A percentile compares a stretch with the other conserved stretches of the same genome.
phyloP scores from a whole-genome alignment of 192 early-diverging fungal species.

The Chytriomyces sp. region DNA sequence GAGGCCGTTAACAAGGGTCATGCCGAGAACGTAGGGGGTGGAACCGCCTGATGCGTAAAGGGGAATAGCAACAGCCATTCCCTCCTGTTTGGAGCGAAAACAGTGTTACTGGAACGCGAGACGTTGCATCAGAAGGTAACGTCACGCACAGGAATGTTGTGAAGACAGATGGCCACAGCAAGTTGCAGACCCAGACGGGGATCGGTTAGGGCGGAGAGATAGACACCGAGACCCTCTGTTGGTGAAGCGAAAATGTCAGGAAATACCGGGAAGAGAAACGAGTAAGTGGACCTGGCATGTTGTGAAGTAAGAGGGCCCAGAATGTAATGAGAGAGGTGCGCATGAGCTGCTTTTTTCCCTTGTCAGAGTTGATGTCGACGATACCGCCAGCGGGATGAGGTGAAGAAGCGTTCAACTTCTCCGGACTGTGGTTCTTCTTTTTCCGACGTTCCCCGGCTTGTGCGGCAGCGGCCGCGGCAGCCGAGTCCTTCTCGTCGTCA shows the following conservation, averaged over 20 bases:
- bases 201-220: slow-evolving; percentile 50
- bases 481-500: slow-evolving; percentile 8
- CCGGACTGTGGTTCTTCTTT: slow-evolving; percentile 27
- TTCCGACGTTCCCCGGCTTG: slow-evolving; percentile 1
- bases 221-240: slow-evolving; percentile 52
- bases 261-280: not conserved
- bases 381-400: not conserved
- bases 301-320: slow-evolving; percentile 51
- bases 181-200: slow-evolving; percentile 48
- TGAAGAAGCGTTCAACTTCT: not conserved
- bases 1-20: slow-evolving; percentile 55
- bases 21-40: slow-evolving; percentile 40
- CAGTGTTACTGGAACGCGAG: slow-evolving; percentile 15
- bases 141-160: slow-evolving; percentile 46
- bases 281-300: slow-evolving; percentile 39
- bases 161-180: slow-evolving; percentile 52
- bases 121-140: not conserved
- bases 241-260: not conserved
- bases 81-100: slow-evolving; percentile 35
- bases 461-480: slow-evolving; percentile 2
- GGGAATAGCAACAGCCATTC: slow-evolving; percentile 63
- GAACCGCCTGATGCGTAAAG: slow-evolving; percentile 48
- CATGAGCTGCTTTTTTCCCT: slow-evolving; percentile 40
- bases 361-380: slow-evolving; percentile 19
- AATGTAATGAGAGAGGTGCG: slow-evolving; percentile 54